Percentiles rank a stretch among this genome's conserved stretches.
Conservation (phyloP, 495 filamentous ascomycete species). For the Aspergillus avenaceus region DNA sequence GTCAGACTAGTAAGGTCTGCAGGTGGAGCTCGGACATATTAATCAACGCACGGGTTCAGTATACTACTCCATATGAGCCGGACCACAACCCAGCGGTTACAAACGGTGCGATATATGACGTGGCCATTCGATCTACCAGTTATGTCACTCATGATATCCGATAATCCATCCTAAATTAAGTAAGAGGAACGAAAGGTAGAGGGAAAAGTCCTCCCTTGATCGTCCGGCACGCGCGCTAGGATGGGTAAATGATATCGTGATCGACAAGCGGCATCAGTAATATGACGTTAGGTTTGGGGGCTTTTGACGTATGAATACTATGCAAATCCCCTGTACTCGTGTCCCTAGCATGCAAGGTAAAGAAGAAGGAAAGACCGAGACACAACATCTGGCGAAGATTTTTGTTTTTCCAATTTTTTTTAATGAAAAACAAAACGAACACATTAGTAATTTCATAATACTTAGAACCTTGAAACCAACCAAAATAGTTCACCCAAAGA, state of each 20-base stretch:
- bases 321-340: too few relatives aligned
- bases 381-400: too few relatives aligned
- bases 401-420: too few relatives aligned
- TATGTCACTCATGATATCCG: not conserved
- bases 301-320: not conserved
- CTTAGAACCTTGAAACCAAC: too few relatives aligned
- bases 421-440: too few relatives aligned
- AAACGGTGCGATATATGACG: constrained; percentile 4
- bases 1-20: not conserved
- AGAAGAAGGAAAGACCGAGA: too few relatives aligned
- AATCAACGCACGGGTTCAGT: not conserved
- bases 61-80: not conserved
- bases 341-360: too few relatives aligned
- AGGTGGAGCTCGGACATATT: not conserved
- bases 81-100: not conserved
- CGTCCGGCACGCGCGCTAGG: constrained; percentile 3
- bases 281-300: constrained; percentile 1
- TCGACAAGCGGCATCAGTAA: constrained; percentile 3
- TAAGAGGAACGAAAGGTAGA: constrained; percentile 10
- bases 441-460: too few relatives aligned
- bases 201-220: constrained; percentile 4
- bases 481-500: too few relatives aligned
- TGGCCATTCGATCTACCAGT: not conserved
- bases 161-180: constrained; percentile 12
- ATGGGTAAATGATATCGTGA: constrained; percentile 8